Evolutionary conservation across 83 land plant genomes (phyloP).

Genomic region (Isoetes engelmannii): DNA sequence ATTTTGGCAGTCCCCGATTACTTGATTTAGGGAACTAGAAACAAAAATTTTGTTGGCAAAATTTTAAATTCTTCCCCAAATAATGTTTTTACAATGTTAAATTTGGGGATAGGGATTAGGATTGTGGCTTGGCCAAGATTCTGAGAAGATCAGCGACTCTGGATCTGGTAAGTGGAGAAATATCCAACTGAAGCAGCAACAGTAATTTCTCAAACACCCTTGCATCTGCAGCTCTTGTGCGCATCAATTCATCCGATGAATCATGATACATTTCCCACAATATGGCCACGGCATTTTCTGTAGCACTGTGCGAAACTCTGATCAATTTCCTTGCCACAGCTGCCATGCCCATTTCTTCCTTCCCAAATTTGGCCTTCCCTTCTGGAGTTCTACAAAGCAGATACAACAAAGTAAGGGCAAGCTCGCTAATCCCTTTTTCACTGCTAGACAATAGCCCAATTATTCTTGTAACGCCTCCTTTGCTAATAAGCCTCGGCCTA

Average conservation of each 20-base stretch:
- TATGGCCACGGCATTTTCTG: background rate
- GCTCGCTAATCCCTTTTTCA: background rate
- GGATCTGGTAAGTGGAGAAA: background rate
- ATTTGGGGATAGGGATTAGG: no score
- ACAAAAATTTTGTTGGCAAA: no score
- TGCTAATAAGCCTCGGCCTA: background rate
- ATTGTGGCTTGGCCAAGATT: background rate
- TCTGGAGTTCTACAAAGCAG: slow-evolving; percentile 5
- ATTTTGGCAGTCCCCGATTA: no score
- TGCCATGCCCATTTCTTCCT: background rate
- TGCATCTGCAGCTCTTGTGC: slow-evolving; percentile 2
- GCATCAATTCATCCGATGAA: background rate
- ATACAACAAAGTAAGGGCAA: background rate
- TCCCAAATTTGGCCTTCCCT: background rate
- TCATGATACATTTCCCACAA: background rate
- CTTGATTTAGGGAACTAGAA: no score
- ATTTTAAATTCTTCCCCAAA: no score
- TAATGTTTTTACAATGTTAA: no score
- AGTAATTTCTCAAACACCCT: background rate
- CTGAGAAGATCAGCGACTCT: background rate
- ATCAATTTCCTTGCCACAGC: slow-evolving; percentile 3
- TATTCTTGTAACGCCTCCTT: background rate
- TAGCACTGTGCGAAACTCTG: background rate
- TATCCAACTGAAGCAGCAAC: slow-evolving; percentile 6
- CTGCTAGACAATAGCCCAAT: background rate